phyloP scores from a whole-genome alignment of 2,329 filamentous ascomycete genomes.

The Stachybotrys elegans region DNA sequence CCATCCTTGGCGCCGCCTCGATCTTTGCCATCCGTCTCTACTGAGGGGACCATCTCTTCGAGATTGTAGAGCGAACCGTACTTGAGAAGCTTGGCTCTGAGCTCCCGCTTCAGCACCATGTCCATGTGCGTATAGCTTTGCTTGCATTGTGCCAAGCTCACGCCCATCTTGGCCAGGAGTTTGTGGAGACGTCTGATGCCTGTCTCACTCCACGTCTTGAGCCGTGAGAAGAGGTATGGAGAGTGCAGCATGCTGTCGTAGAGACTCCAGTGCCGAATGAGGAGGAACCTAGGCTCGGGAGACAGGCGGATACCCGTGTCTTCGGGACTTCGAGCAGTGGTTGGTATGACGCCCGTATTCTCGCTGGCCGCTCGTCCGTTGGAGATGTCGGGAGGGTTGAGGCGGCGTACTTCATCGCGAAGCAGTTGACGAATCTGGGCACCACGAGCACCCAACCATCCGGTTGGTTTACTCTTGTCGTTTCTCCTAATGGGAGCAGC shows the following conservation, averaged over 20 bases:
- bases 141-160: constrained; percentile 87
- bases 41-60: constrained; percentile 83
- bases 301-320: constrained; percentile 90
- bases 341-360: constrained; percentile 77
- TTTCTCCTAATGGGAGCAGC: constrained; percentile 54
- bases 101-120: constrained; percentile 85
- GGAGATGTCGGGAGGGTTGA: constrained; percentile 73
- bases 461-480: constrained; percentile 53
- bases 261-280: constrained; percentile 93
- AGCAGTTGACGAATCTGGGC: constrained; percentile 80
- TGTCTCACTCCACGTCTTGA: constrained; percentile 91
- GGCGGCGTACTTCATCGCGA: constrained; percentile 85
- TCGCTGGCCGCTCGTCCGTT: constrained; percentile 61
- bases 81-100: constrained; percentile 80
- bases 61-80: constrained; percentile 92
- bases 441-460: constrained; percentile 78
- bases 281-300: constrained; percentile 86
- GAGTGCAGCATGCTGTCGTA: constrained; percentile 99
- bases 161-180: constrained; percentile 94
- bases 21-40: constrained; percentile 65
- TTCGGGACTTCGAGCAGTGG: constrained; percentile 79
- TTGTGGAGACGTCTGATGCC: constrained; percentile 89
- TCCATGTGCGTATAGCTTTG: constrained; percentile 99
- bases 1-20: constrained; percentile 75
- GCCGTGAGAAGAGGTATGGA: constrained; percentile 82